A percentile compares a stretch with the other conserved stretches of the same genome.
phyloP scores from a whole-genome alignment of 2,329 filamentous ascomycete genomes.

The Fusarium xyrophilum region DNA sequence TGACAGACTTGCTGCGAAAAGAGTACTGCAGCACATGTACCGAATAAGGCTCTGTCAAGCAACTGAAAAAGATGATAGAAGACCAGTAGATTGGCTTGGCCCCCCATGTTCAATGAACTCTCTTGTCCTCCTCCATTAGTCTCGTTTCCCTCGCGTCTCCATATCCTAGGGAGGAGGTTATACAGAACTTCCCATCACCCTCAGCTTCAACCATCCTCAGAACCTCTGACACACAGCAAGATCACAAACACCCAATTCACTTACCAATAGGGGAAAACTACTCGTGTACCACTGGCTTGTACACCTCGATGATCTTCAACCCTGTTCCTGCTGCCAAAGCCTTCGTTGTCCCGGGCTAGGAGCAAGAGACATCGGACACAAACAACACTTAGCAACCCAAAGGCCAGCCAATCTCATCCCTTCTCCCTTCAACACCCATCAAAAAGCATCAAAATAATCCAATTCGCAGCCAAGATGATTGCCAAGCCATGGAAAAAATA shows the following conservation, averaged over 20 bases:
- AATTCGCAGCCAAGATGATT: conserved; percentile 44
- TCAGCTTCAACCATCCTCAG: not conserved
- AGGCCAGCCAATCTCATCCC: not conserved
- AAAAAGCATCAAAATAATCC: not conserved
- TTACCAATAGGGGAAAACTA: not conserved
- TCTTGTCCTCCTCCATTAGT: conserved; percentile 1
- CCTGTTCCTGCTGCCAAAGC: conserved; percentile 22
- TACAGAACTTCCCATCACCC: conserved; percentile 28
- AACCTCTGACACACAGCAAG: not conserved
- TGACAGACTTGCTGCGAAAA: not conserved
- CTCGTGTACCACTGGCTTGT: not conserved
- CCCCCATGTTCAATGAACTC: not conserved
- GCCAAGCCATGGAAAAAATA: conserved; percentile 54
- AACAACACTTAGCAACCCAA: not conserved
- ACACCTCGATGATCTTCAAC: conserved; percentile 25
- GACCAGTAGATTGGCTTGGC: not conserved
- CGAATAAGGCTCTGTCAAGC: conserved; percentile 19
- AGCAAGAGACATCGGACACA: not conserved
- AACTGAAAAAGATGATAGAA: not conserved
- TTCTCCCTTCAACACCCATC: not conserved
- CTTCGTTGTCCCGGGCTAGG: conserved; percentile 34
- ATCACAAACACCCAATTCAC: not conserved
- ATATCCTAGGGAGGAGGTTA: conserved; percentile 22
- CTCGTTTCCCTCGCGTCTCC: not conserved
- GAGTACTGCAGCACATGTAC: conserved; percentile 18